These are phyloP conservation scores for Fusarium sp. DNA, from an alignment of 2,329 filamentous ascomycete genomes.

Conservation along the genomic window DNA sequence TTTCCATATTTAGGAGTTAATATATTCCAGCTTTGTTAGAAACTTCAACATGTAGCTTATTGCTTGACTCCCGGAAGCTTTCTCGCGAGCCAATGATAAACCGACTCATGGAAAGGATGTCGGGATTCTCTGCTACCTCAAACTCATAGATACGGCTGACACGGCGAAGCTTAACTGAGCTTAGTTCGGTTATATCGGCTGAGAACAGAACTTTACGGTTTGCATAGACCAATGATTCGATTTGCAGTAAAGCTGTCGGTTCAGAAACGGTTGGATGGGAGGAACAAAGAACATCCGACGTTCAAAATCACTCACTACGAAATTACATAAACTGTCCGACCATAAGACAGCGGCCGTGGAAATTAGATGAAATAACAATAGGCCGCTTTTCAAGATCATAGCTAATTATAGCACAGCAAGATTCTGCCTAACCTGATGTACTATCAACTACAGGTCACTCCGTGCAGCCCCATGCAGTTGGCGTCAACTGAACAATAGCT, in stretches of 20 bases:
- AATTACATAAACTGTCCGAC: neutral
- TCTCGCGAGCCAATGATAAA: neutral
- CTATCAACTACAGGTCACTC: rapidly evolving
- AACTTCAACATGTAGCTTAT: neutral
- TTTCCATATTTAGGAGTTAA: too few species aligned
- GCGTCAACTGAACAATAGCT: neutral
- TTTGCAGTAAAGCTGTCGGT: neutral
- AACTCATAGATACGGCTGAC: neutral
- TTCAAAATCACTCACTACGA: neutral
- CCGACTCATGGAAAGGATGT: neutral
- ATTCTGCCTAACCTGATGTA: rapidly evolving
- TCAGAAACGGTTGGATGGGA: neutral
- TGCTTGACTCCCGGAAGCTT: neutral
- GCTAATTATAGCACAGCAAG: neutral
- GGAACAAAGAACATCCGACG: neutral
- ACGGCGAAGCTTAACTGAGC: neutral
- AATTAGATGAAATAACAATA: neutral
- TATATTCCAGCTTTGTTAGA: too few species aligned
- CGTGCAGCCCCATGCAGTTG: rapidly evolving
- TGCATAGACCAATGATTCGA: neutral
- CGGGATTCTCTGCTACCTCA: neutral
- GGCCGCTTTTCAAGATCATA: neutral
- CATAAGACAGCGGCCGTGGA: neutral
- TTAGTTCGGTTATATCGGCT: neutral
- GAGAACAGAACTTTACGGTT: neutral